A percentile compares a stretch with the other conserved stretches of the same genome.
Evolutionary conservation across 2,329 filamentous ascomycete species (phyloP).

Genomic region (Leptographium radiaticola): DNA sequence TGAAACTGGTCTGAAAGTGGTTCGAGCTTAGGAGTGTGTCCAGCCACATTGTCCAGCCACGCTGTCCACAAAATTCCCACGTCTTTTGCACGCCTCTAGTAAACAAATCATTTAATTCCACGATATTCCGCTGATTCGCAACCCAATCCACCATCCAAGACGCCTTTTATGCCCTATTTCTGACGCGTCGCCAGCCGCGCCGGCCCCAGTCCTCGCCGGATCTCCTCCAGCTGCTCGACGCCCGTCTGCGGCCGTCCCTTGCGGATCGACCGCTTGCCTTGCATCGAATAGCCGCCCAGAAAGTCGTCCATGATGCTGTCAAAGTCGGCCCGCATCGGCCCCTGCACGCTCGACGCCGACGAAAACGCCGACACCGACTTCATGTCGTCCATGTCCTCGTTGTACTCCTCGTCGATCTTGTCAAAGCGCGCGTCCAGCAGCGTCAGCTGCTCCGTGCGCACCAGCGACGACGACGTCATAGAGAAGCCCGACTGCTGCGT

Average conservation of each 20-base stretch:
- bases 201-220: constrained; percentile 66
- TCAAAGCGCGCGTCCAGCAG: constrained; percentile 87
- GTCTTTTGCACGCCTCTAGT: no score
- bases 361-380: constrained; percentile 49
- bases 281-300: constrained; percentile 57
- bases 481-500: constrained; percentile 84
- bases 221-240: constrained; percentile 81
- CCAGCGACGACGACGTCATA: constrained; percentile 95
- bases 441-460: constrained; percentile 75
- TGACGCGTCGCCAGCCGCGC: constrained; percentile 38
- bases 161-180: neutral
- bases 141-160: no score
- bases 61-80: no score
- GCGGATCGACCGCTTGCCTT: constrained; percentile 62
- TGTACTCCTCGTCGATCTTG: constrained; percentile 69
- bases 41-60: no score
- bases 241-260: constrained; percentile 72
- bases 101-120: no score
- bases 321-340: constrained; percentile 64
- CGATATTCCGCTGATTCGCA: no score
- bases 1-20: no score
- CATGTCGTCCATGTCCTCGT: constrained; percentile 32
- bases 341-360: constrained; percentile 52
- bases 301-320: constrained; percentile 90
- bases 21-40: no score